Evolutionary conservation across 2,329 filamentous ascomycete genomes (phyloP), one percentile per base, ranked within the genome.

Genomic region (Grosmannia huntii): DNA sequence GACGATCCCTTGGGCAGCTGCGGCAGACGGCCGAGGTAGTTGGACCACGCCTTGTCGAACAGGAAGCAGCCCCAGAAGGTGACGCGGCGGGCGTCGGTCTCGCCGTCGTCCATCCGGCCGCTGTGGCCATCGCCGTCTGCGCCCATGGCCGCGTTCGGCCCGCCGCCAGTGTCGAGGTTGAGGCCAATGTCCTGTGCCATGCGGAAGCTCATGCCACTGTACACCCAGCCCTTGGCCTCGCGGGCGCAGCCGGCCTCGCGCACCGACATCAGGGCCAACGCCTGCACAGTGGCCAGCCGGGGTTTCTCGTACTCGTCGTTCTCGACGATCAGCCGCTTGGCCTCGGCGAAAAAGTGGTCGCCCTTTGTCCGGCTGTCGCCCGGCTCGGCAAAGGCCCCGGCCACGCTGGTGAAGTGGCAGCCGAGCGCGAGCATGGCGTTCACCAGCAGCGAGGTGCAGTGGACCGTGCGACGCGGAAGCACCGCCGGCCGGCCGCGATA

Each of bases 21-120:
- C 12, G 94, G 92, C 61, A 96, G 77, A 50, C 94, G 86, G 53
- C 94, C 92, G 28, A 97, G 81, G 65, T 97, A 97, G 69, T 96
- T 97, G 55, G 91, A 96, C 91, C 92, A 97, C 70, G 90, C 95
- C 78, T 96, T 97, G 75, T 99, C 94, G 69, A 97, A 95, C n/a
- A 96, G 73, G 70, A 94, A 97, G 69, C 91, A 96, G 7, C 94
- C 94, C 94, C 94, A 97, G 67, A 96, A 97, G 0, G 94, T 97
- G 49, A 97, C 86, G 57, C 89, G 81, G 46, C 94, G 80, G 3
- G 90, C 91, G 71, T 99, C 94, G 46, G 95, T 81, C 69, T 96
- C 92, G 53, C 87, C 81, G 59, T 96, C 89, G 61, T 84, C 83
- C 63, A 92, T 60, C 12, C 61, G 58, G 23, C 54, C 78, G 14